Conservation (phyloP, 2,329 filamentous ascomycete species). For the Torrubiella hemipterigena region DNA sequence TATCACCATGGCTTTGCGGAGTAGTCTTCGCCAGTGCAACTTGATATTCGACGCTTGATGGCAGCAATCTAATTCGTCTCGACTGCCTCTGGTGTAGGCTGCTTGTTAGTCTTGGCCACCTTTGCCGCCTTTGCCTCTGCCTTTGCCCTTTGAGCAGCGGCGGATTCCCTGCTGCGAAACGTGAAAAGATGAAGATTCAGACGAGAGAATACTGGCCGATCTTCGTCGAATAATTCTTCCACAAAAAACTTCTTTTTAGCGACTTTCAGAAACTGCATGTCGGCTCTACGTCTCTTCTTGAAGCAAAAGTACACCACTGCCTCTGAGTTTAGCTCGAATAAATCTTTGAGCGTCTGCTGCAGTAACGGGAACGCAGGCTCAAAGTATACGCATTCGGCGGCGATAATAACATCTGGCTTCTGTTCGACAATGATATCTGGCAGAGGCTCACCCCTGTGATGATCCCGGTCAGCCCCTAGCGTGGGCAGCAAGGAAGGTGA, state of each 20-base stretch:
- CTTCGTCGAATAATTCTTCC: slow-evolving; percentile 49
- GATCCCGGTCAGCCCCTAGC: no score
- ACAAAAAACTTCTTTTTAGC: slow-evolving; percentile 56
- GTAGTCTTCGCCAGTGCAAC: no score
- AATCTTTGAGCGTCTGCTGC: slow-evolving; percentile 61
- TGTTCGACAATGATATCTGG: slow-evolving; percentile 37
- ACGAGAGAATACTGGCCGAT: slow-evolving; percentile 42
- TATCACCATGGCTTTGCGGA: no score
- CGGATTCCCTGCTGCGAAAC: slow-evolving; percentile 32
- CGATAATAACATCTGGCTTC: slow-evolving; percentile 72
- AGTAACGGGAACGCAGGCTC: slow-evolving; percentile 89
- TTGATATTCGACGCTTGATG: no score
- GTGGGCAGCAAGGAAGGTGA: no score
- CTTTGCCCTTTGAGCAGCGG: no score
- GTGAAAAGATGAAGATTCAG: slow-evolving; percentile 50
- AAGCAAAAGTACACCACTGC: slow-evolving; percentile 73
- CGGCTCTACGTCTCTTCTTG: slow-evolving; percentile 78
- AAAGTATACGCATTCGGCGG: slow-evolving; percentile 94
- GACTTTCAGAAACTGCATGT: slow-evolving; percentile 62
- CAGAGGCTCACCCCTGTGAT: slow-evolving; percentile 46
- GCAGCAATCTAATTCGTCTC: no score
- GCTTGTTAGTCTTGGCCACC: no score
- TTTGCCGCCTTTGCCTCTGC: no score
- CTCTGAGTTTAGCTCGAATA: slow-evolving; percentile 60
- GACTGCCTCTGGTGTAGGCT: no score